phyloP scores from a whole-genome alignment of 1,139 yeast genomes.

The Nadsonia starkeyi-henricii region DNA sequence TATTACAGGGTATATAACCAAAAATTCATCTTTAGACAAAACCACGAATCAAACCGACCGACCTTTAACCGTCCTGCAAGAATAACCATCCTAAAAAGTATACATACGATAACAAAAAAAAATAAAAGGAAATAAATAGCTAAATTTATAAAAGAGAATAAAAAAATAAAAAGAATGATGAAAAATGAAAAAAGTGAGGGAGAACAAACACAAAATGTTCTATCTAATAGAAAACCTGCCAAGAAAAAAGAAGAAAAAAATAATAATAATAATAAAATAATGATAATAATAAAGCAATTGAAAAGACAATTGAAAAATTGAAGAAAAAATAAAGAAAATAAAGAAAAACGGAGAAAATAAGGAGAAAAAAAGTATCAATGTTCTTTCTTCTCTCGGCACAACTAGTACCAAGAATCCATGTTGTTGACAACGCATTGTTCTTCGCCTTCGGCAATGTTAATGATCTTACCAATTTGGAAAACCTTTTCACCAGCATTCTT shows the following conservation, averaged over 20 bases:
- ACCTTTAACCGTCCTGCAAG: neutral
- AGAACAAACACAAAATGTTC: too few species aligned
- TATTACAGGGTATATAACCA: neutral
- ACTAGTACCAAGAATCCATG: slow-evolving; percentile 42
- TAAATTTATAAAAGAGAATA: neutral
- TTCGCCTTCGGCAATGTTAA: slow-evolving; percentile 31
- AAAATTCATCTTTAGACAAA: neutral
- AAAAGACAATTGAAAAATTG: neutral
- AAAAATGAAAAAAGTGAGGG: too few species aligned
- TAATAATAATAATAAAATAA: neutral
- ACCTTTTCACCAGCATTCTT: slow-evolving; percentile 61
- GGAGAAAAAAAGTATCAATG: too few species aligned
- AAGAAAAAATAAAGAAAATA: neutral
- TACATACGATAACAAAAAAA: neutral
- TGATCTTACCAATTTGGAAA: slow-evolving; percentile 63
- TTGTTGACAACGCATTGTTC: slow-evolving; percentile 60
- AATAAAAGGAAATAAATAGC: neutral
- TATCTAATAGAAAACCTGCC: neutral
- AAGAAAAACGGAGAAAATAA: neutral
- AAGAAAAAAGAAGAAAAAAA: slow-evolving; percentile 4
- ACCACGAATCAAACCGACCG: neutral
- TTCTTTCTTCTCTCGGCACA: too few species aligned
- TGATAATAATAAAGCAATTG: neutral
- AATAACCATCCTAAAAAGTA: neutral
- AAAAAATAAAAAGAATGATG: neutral